phyloP scores from a whole-genome alignment of 2,329 filamentous ascomycete genomes.

The Colletotrichum scovillei region DNA sequence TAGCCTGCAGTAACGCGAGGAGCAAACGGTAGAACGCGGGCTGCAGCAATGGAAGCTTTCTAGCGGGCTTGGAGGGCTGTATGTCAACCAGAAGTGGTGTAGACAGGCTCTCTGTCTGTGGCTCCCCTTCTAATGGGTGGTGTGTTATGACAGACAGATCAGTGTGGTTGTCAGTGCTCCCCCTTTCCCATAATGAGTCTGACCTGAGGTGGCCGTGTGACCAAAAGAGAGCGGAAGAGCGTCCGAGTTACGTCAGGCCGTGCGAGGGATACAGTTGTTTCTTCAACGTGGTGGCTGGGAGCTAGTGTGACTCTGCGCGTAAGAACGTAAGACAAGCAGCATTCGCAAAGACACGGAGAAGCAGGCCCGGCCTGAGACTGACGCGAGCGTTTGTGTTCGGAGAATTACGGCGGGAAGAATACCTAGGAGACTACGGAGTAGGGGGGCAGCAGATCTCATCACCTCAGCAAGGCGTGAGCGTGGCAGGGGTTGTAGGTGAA shows the following conservation, averaged over 20 bases:
- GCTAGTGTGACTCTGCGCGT: too few species aligned
- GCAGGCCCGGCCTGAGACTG: not conserved
- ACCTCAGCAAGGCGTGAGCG: not conserved
- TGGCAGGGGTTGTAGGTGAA: not conserved
- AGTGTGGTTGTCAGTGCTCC: not conserved
- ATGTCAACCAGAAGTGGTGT: not conserved
- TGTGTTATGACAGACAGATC: not conserved
- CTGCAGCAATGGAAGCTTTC: constrained; percentile 25
- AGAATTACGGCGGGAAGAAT: not conserved
- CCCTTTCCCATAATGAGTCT: not conserved
- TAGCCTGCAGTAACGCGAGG: not conserved
- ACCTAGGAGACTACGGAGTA: too few species aligned
- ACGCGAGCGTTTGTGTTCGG: not conserved
- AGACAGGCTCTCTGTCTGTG: not conserved
- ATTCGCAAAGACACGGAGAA: not conserved
- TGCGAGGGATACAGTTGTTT: not conserved
- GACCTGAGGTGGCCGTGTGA: not conserved
- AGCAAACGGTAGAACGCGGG: constrained; percentile 10
- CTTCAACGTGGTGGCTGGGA: not conserved
- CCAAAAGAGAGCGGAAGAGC: not conserved
- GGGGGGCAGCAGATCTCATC: not conserved
- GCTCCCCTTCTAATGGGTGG: not conserved
- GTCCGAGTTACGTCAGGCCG: not conserved
- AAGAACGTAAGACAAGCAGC: not conserved
- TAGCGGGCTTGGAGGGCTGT: constrained; percentile 22